A percentile compares a stretch with the other conserved stretches of the same genome.
Evolutionary conservation across 768 basidiomycete genomes (phyloP).

Genomic region (Clathrus columnatus): DNA sequence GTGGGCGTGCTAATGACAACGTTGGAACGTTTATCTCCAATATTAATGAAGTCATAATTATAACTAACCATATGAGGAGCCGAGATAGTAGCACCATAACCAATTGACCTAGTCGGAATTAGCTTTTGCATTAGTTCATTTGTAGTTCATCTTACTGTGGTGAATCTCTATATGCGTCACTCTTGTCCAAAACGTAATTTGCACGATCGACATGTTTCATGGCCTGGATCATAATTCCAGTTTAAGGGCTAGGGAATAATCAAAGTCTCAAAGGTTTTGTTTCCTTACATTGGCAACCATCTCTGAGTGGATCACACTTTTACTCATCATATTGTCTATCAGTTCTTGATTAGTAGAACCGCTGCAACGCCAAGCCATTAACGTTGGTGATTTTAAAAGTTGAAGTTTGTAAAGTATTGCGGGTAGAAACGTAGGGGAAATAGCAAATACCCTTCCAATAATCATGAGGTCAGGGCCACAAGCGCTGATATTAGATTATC

Average conservation of each 20-base stretch:
- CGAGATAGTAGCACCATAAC: conserved; percentile 85
- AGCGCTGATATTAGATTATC: neutral
- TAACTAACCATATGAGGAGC: conserved; percentile 85
- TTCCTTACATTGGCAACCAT: conserved; percentile 44
- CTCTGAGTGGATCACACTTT: conserved; percentile 49
- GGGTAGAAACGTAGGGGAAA: neutral
- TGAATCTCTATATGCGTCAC: conserved; percentile 26
- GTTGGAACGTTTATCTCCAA: neutral
- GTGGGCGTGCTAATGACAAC: conserved; percentile 59
- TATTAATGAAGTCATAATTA: neutral
- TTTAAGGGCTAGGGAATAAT: neutral
- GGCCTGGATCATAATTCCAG: conserved; percentile 36
- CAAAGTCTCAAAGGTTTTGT: conserved; percentile 3
- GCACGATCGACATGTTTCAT: conserved; percentile 64
- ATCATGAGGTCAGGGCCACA: neutral
- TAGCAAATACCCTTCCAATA: neutral
- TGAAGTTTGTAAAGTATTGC: neutral
- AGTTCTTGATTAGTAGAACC: conserved; percentile 68
- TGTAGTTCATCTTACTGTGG: conserved; percentile 25
- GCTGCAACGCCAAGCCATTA: conserved; percentile 78
- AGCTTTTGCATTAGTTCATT: neutral
- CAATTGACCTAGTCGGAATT: conserved; percentile 46
- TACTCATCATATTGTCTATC: conserved; percentile 51
- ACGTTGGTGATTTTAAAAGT: neutral
- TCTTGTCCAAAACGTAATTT: conserved; percentile 44